These are phyloP conservation scores for Podila minutissima DNA, from an alignment of 192 early-diverging fungal species.

Conservation along the genomic window DNA sequence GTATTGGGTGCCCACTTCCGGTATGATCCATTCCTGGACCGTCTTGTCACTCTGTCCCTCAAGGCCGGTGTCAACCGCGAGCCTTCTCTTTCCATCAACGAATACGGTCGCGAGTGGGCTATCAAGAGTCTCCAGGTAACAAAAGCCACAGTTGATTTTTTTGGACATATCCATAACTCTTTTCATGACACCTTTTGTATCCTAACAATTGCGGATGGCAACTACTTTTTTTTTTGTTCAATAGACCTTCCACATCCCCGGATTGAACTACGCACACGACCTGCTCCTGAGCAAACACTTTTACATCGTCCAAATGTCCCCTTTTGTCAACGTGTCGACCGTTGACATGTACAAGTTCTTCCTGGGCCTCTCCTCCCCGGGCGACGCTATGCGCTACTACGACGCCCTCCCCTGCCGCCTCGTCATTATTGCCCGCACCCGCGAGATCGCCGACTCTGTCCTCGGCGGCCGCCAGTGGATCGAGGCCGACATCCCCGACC, in stretches of 20 bases:
- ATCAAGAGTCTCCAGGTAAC: constrained; percentile 40
- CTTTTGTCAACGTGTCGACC: constrained; percentile 40
- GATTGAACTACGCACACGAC: constrained; percentile 47
- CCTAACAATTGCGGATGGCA: too few relatives aligned
- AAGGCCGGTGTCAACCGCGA: constrained; percentile 35
- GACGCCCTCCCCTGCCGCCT: constrained; percentile 46
- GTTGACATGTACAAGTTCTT: constrained; percentile 41
- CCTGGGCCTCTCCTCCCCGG: constrained; percentile 39
- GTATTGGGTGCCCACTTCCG: constrained; percentile 48
- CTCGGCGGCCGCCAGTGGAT: constrained; percentile 44
- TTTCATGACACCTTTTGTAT: too few relatives aligned
- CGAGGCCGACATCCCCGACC: constrained; percentile 46
- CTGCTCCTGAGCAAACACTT: constrained; percentile 45
- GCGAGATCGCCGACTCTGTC: constrained; percentile 20
- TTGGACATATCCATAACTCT: background rate
- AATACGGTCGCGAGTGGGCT: constrained; percentile 43
- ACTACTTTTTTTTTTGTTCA: background rate
- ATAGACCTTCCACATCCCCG: constrained; percentile 44
- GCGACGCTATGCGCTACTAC: constrained; percentile 47
- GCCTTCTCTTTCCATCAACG: constrained; percentile 40
- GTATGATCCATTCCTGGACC: constrained; percentile 36
- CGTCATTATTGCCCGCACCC: constrained; percentile 47
- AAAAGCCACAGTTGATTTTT: background rate
- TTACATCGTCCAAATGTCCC: constrained; percentile 50
- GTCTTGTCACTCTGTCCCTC: constrained; percentile 46